A percentile compares a stretch with the other conserved stretches of the same genome.
Evolutionary conservation across 2,329 filamentous ascomycete genomes (phyloP).

Genomic region (Fusarium fracticaudum): DNA sequence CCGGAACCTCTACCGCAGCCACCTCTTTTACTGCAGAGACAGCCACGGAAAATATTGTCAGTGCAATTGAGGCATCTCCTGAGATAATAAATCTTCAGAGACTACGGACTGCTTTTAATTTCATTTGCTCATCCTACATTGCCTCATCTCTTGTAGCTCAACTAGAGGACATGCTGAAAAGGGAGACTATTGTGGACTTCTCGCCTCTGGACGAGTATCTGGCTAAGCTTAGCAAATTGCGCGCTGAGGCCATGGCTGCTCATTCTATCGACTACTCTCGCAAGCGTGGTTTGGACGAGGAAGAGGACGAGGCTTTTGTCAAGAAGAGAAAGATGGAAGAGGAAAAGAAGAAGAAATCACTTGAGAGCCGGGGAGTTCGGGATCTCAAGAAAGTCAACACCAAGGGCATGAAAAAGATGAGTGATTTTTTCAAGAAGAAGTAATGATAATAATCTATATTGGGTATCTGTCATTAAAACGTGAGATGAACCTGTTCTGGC

Average conservation of each 20-base stretch:
- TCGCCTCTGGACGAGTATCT: constrained; percentile 76
- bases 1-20: constrained; percentile 56
- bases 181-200: constrained; percentile 67
- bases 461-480: constrained; percentile 45
- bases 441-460: constrained; percentile 35
- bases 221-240: constrained; percentile 70
- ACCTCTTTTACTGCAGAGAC: constrained; percentile 54
- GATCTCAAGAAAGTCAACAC: constrained; percentile 91
- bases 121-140: constrained; percentile 71
- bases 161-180: constrained; percentile 54
- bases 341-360: constrained; percentile 83
- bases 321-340: constrained; percentile 90
- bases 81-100: constrained; percentile 69
- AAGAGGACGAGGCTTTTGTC: constrained; percentile 69
- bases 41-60: constrained; percentile 48
- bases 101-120: constrained; percentile 70
- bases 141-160: constrained; percentile 53
- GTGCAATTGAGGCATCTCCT: constrained; percentile 57
- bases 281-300: constrained; percentile 74
- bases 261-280: constrained; percentile 77
- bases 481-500: constrained; percentile 3
- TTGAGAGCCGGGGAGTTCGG: constrained; percentile 78
- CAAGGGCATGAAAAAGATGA: constrained; percentile 96
- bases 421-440: constrained; percentile 87
- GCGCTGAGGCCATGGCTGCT: constrained; percentile 75